These are phyloP conservation scores for Myriangium duriaei DNA, from an alignment of 2,329 filamentous ascomycete genomes.

Conservation along the genomic window DNA sequence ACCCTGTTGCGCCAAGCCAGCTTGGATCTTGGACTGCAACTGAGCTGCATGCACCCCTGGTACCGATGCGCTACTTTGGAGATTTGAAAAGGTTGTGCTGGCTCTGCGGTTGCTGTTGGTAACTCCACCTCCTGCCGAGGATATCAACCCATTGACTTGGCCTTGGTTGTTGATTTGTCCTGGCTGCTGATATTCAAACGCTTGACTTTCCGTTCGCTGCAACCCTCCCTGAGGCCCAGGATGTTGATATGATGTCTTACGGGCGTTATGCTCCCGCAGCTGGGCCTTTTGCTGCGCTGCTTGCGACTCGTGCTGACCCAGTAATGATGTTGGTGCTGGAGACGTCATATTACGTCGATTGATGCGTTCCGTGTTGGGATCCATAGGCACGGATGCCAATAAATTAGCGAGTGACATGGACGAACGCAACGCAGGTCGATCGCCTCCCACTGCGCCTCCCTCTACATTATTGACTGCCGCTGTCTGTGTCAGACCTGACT, in stretches of 20 bases:
- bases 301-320: conserved; percentile 24
- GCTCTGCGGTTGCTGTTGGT: not conserved
- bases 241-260: conserved; percentile 3
- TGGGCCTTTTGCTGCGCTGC: conserved; percentile 17
- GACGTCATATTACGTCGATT: conserved; percentile 23
- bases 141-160: conserved; percentile 1
- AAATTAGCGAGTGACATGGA: conserved; percentile 50
- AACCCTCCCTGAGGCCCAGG: conserved; percentile 2
- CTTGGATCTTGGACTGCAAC: conserved; percentile 1
- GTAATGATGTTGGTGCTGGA: conserved; percentile 28
- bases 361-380: conserved; percentile 22
- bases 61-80: not conserved
- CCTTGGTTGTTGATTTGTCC: not conserved
- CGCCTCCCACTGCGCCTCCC: too few species aligned
- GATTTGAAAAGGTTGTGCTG: not conserved
- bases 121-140: not conserved
- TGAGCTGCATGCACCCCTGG: not conserved
- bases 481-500: conserved; percentile 22
- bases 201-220: conserved; percentile 1
- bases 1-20: conserved; percentile 11
- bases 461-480: conserved; percentile 5
- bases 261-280: conserved; percentile 9
- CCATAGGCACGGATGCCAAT: conserved; percentile 41
- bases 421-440: conserved; percentile 28
- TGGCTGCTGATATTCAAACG: conserved; percentile 12